Percentiles rank a stretch among this genome's conserved stretches.
Evolutionary conservation across 805 yeast genomes (phyloP).

Genomic region (Metschnikowia amazonensis): DNA sequence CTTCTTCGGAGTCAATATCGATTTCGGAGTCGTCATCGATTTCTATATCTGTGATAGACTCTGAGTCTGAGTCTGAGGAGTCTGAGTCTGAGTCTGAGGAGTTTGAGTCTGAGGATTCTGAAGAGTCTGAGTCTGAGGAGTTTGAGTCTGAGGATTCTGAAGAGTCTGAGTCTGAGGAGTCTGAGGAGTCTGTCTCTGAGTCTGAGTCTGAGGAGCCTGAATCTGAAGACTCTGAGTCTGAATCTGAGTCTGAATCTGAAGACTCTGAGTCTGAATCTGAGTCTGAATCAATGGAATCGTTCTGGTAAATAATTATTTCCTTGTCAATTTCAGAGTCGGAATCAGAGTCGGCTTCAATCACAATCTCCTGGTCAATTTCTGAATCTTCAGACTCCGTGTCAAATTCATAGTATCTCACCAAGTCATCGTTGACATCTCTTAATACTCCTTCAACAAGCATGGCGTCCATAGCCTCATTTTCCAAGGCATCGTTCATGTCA

Average conservation of each 20-base stretch:
- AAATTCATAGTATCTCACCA: conserved; percentile 24
- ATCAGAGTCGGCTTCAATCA: conserved; percentile 12
- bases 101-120: conserved; percentile 10
- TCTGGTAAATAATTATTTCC: conserved; percentile 10
- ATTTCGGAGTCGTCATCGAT: neutral
- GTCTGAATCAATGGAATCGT: conserved; percentile 21
- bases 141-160: no score
- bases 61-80: conserved; percentile 4
- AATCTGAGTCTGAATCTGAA: no score
- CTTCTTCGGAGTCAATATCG: conserved; percentile 33
- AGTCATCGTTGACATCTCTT: conserved; percentile 24
- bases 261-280: conserved; percentile 5
- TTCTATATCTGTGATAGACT: conserved; percentile 17
- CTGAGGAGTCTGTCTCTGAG: no score
- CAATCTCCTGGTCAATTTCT: conserved; percentile 6
- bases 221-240: no score
- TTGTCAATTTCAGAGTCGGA: conserved; percentile 18
- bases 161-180: no score
- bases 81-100: conserved; percentile 12
- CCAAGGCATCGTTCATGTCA: conserved; percentile 38
- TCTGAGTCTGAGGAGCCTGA: no score
- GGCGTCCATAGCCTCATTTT: conserved; percentile 29
- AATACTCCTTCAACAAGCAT: conserved; percentile 29
- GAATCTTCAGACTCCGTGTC: conserved; percentile 16
- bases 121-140: conserved; percentile 6